phyloP scores from a whole-genome alignment of 495 filamentous ascomycete genomes.

The Penicillium goetzii region DNA sequence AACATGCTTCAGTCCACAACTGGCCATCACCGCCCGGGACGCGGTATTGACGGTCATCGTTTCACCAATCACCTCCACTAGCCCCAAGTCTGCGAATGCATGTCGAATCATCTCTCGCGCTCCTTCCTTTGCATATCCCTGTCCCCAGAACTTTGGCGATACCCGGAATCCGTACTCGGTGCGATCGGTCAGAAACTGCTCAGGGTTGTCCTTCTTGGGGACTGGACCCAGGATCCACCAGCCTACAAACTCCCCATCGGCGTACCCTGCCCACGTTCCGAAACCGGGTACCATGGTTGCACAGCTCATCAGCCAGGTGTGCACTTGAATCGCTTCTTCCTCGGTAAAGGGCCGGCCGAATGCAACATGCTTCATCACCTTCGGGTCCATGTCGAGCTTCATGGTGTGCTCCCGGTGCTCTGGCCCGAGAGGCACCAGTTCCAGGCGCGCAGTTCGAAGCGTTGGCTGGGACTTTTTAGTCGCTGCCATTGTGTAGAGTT shows the following conservation, averaged over 20 bases:
- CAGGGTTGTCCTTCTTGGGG: slow-evolving; percentile 9
- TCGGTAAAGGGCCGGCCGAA: slow-evolving; percentile 18
- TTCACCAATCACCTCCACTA: slow-evolving; percentile 23
- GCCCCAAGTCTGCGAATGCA: slow-evolving; percentile 21
- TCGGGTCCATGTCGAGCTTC: slow-evolving; percentile 20
- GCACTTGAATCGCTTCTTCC: slow-evolving; percentile 21
- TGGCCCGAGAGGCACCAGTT: slow-evolving; percentile 16
- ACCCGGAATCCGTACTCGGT: slow-evolving; percentile 23
- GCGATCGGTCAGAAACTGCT: slow-evolving; percentile 15
- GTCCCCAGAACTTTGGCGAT: slow-evolving; percentile 19
- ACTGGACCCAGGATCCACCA: slow-evolving; percentile 25
- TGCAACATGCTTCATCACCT: slow-evolving; percentile 24
- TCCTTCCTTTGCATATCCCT: slow-evolving; percentile 26
- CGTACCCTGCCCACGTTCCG: slow-evolving; percentile 23
- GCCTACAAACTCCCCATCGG: slow-evolving; percentile 19
- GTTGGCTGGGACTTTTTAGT: slow-evolving; percentile 10
- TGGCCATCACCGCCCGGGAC: slow-evolving; percentile 14
- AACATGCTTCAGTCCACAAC: slow-evolving; percentile 22
- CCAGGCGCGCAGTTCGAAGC: slow-evolving; percentile 15
- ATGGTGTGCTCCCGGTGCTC: slow-evolving; percentile 19
- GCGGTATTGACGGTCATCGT: slow-evolving; percentile 25
- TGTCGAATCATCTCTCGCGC: slow-evolving; percentile 16
- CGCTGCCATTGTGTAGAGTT: background rate
- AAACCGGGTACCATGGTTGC: slow-evolving; percentile 16
- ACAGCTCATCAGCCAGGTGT: slow-evolving; percentile 17